Evolutionary conservation across 768 basidiomycete species (phyloP).

Genomic region (Mycena metata): DNA sequence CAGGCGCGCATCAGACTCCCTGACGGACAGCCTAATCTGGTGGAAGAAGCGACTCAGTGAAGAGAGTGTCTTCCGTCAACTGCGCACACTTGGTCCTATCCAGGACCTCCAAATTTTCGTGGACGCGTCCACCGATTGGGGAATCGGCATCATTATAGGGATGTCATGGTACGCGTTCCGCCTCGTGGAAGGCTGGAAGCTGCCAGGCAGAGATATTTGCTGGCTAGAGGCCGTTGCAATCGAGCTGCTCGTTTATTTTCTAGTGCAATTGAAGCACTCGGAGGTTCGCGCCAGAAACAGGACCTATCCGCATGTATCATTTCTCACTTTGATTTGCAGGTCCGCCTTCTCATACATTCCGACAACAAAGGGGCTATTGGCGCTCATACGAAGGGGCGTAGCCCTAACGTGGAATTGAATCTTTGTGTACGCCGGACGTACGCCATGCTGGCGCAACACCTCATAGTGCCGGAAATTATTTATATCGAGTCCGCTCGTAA

Average conservation of each 20-base stretch:
- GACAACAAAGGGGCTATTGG: slow-evolving; percentile 34
- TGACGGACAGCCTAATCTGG: neutral
- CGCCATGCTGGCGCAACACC: neutral
- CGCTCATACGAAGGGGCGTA: slow-evolving; percentile 7
- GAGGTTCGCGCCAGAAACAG: neutral
- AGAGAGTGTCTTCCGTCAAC: neutral
- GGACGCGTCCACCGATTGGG: slow-evolving; percentile 45
- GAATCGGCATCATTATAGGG: slow-evolving; percentile 43
- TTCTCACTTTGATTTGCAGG: no score
- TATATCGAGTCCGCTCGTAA: slow-evolving; percentile 38
- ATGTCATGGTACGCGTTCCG: slow-evolving; percentile 35
- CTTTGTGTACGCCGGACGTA: slow-evolving; percentile 32
- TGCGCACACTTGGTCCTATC: neutral
- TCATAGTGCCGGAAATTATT: slow-evolving; percentile 22
- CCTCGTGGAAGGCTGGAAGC: slow-evolving; percentile 35
- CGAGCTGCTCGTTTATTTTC: slow-evolving; percentile 19
- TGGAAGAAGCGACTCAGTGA: neutral
- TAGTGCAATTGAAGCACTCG: slow-evolving; percentile 17
- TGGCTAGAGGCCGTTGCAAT: slow-evolving; percentile 43
- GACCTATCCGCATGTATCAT: no score
- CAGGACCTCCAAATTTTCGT: slow-evolving; percentile 8
- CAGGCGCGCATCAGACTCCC: neutral
- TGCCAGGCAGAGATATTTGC: slow-evolving; percentile 39
- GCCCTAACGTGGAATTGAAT: slow-evolving; percentile 30
- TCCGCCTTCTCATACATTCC: slow-evolving; percentile 22